phyloP scores from a whole-genome alignment of 2,329 filamentous ascomycete genomes.

The Didymellaceae sp. region DNA sequence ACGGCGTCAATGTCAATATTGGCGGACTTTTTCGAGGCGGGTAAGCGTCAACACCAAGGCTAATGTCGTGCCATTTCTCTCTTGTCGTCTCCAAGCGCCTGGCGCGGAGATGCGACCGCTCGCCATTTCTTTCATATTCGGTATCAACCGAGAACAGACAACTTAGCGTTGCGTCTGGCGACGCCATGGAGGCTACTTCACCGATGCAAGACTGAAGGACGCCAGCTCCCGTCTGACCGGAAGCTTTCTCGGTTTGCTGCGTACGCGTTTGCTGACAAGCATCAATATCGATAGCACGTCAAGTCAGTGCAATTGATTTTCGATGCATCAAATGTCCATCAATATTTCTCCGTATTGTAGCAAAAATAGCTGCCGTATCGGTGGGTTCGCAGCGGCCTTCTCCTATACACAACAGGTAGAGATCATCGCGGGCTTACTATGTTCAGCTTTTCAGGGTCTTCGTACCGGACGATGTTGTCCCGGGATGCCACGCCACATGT shows the following conservation, averaged over 20 bases:
- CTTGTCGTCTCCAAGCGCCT: slow-evolving; percentile 12
- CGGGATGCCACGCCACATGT: slow-evolving; percentile 31
- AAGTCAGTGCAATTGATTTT: no score
- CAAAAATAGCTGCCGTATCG: slow-evolving; percentile 12
- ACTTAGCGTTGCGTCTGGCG: not conserved
- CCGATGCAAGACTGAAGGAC: not conserved
- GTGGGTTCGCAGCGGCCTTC: slow-evolving; percentile 11
- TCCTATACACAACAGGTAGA: slow-evolving; percentile 11
- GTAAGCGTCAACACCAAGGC: slow-evolving; percentile 7
- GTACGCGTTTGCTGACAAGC: not conserved
- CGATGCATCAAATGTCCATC: not conserved
- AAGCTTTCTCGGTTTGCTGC: not conserved
- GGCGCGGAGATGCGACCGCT: slow-evolving; percentile 6
- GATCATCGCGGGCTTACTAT: slow-evolving; percentile 17
- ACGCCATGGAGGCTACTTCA: slow-evolving; percentile 1
- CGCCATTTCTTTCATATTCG: not conserved
- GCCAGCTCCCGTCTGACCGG: not conserved
- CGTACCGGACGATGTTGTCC: slow-evolving; percentile 29
- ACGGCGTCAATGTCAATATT: slow-evolving; percentile 9
- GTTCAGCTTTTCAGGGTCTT: slow-evolving; percentile 27
- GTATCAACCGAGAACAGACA: slow-evolving; percentile 5
- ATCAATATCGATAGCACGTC: no score
- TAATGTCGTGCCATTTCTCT: slow-evolving; percentile 10
- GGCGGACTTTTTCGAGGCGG: slow-evolving; percentile 8
- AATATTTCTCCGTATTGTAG: slow-evolving; percentile 4